Evolutionary conservation across 2,329 filamentous ascomycete genomes (phyloP), one percentile per base, ranked within the genome.

Genomic region (Neopestalotiopsis sp.): DNA sequence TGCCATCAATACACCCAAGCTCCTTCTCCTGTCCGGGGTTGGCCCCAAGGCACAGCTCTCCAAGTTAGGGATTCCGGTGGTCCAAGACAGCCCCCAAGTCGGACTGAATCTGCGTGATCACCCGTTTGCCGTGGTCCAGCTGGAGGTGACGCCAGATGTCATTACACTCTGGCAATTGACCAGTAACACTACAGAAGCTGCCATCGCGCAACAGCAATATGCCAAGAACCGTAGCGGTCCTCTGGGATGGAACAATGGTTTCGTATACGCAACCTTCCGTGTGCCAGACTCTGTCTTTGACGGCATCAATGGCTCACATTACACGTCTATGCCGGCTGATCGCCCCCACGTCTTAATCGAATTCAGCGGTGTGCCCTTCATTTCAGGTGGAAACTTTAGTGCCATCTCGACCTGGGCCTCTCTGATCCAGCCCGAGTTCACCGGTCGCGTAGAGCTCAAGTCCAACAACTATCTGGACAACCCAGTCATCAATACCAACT

Each of bases 1-100:
- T 34, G 58, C 58, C 3, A 10, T 61, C 30, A 61, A 61, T 7
- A 61, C 58, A 9, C 58, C 58, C 58, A 61, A 61, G 58, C 58
- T 61, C 30, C 58, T 61, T 30, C 30, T 61, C 12, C 58, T 14
- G 30, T 61, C 58, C 10, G 58, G 58, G 13, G 30, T 61, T 61
- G 58, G 58, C 14, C 58, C 58, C 58, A 30, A 61, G 58, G 24
- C 9, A 10, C 12, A 61, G 9, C n/a, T 61, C 9, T 14, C 58
- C 1, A n/a, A 10, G 4, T n/a, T 61, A 12, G 28, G 28, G 24
- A 61, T 61, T 10, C 9, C 12, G 2, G 58, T 61, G 10, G 58
- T 61, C 17, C 10, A 10, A 28, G 24, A 61, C 30, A n/a, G 12
- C 4, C 58, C 58, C n/a, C 24, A n/a, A 2, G n/a, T 61, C n/a